These are phyloP conservation scores for Parathielavia appendiculata DNA, from an alignment of 495 filamentous ascomycete species.

Conservation along the genomic window DNA sequence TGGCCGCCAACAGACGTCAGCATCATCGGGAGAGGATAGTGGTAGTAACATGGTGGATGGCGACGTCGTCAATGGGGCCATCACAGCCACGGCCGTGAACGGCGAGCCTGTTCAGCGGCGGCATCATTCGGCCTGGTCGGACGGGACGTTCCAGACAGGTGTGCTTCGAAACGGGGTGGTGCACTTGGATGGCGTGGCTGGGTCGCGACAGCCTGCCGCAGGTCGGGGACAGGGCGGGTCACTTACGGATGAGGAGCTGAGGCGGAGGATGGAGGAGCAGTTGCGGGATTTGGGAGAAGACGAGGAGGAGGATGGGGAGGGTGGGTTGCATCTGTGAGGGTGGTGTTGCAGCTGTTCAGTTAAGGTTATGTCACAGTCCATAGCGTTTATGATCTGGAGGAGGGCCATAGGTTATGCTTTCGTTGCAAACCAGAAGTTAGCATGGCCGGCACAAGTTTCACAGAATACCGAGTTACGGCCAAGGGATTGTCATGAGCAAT, in stretches of 20 bases:
- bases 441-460: too few species aligned
- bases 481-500: not conserved
- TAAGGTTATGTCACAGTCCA: not conserved
- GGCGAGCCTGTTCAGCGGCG: slow-evolving; percentile 10
- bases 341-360: not conserved
- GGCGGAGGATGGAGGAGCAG: slow-evolving; percentile 41
- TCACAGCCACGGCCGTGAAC: slow-evolving; percentile 5
- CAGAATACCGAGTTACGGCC: not conserved
- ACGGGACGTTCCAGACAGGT: slow-evolving; percentile 53
- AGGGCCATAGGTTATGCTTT: not conserved
- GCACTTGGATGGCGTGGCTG: slow-evolving; percentile 31
- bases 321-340: slow-evolving; percentile 62
- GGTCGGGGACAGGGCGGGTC: slow-evolving; percentile 27
- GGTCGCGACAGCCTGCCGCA: not conserved
- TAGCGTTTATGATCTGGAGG: not conserved
- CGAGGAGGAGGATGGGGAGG: slow-evolving; percentile 51
- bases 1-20: too few species aligned
- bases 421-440: too few species aligned
- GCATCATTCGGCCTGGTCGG: slow-evolving; percentile 43
- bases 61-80: slow-evolving; percentile 20
- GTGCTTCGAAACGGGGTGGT: slow-evolving; percentile 39
- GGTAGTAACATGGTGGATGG: not conserved
- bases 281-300: slow-evolving; percentile 38
- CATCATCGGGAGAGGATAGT: too few species aligned
- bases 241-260: slow-evolving; percentile 45